Evolutionary conservation across 306 rosid genomes (phyloP).

Genomic region (Spatholobus suberectus): DNA sequence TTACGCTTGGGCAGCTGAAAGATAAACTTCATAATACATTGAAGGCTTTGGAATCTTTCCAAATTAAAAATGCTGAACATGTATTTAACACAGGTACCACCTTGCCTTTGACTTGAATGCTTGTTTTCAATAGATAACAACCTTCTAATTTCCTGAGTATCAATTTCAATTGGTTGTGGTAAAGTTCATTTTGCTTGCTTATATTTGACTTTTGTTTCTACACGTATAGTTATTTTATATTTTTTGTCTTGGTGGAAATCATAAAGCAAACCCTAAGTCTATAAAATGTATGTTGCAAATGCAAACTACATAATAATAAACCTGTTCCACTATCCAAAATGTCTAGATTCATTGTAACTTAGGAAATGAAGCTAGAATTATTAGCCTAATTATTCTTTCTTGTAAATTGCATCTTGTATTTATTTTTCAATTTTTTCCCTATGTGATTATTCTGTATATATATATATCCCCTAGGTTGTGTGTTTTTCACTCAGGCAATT

Average conservation of each 20-base stretch:
- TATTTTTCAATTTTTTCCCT: not conserved
- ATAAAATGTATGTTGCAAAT: not conserved
- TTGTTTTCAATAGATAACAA: not conserved
- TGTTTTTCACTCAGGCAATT: not conserved
- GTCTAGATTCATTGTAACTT: not conserved
- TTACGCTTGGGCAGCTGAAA: constrained; percentile 53
- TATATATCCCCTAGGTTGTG: not conserved
- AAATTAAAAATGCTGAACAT: constrained; percentile 79
- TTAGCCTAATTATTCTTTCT: not conserved
- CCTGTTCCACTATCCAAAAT: not conserved
- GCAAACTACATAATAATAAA: not conserved
- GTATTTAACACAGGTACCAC: constrained; percentile 84
- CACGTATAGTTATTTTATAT: not conserved
- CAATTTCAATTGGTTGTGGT: constrained; percentile 26
- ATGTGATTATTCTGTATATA: not conserved
- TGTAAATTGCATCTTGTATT: not conserved
- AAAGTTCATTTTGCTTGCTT: constrained; percentile 33
- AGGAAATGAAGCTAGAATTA: not conserved
- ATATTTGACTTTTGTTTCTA: constrained; percentile 20
- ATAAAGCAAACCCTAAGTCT: not conserved
- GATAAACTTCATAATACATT: constrained; percentile 59
- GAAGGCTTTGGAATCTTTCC: constrained; percentile 75
- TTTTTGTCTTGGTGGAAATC: constrained; percentile 4
- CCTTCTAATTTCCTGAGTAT: constrained; percentile 18
- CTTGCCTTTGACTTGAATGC: constrained; percentile 10